A percentile compares a stretch with the other conserved stretches of the same genome.
These are phyloP conservation scores for Tanacetum coccineum DNA, from an alignment of 129 eudicot species.

Conservation along the genomic window DNA sequence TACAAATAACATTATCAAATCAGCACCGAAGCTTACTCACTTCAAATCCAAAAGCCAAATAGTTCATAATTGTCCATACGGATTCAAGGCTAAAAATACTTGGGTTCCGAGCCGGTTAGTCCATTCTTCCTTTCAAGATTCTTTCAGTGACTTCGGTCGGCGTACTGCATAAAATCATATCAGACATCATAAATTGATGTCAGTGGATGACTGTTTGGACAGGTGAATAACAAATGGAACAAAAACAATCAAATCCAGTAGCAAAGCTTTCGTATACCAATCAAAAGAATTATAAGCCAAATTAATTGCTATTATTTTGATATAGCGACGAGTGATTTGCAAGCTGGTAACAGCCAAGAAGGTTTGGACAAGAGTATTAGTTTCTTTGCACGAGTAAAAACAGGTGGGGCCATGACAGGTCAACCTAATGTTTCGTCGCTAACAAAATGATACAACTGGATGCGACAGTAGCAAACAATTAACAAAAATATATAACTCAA, in stretches of 20 bases:
- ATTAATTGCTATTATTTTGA: too few relatives aligned
- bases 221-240: background rate
- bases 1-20: constrained; percentile 19
- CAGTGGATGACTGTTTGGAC: background rate
- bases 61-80: constrained; percentile 11
- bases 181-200: background rate
- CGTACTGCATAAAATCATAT: constrained; percentile 49
- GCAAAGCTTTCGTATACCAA: too few relatives aligned
- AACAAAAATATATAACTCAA: background rate
- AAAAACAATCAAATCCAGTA: background rate
- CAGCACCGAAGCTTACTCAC: constrained; percentile 14
- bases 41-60: constrained; percentile 16
- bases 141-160: constrained; percentile 82
- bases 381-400: too few relatives aligned
- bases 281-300: too few relatives aligned
- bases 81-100: constrained; percentile 8
- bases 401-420: too few relatives aligned
- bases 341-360: too few relatives aligned
- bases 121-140: constrained; percentile 94
- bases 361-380: too few relatives aligned
- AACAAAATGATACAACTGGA: too few relatives aligned
- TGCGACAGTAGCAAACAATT: too few relatives aligned
- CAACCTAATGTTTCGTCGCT: too few relatives aligned
- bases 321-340: too few relatives aligned
- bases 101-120: constrained; percentile 29